Evolutionary conservation across 1,284 basidiomycete genomes (phyloP).

Genomic region (Vanrija pseudolonga): DNA sequence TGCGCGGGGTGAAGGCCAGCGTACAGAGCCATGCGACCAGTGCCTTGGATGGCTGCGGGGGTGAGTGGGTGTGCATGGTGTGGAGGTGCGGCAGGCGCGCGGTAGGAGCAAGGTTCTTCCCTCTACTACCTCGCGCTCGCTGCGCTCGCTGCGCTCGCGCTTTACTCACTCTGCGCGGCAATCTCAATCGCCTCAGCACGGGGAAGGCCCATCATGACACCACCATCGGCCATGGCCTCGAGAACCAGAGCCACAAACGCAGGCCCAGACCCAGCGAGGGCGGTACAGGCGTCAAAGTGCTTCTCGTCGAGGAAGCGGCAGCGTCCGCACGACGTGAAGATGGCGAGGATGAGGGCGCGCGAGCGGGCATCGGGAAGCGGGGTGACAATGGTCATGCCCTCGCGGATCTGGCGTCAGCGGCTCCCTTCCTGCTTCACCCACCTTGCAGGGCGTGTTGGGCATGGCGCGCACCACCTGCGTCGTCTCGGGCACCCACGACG

Average conservation of each 20-base stretch:
- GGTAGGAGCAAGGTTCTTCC: too few species aligned
- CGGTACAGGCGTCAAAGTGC: conserved; percentile 97
- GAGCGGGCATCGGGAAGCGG: conserved; percentile 51
- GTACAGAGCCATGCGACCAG: conserved; percentile 91
- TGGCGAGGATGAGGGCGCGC: conserved; percentile 75
- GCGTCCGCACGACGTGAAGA: conserved; percentile 91
- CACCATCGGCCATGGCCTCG: conserved; percentile 98
- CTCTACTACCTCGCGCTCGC: not conserved
- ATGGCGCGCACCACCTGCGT: conserved; percentile 91
- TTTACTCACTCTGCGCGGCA: conserved; percentile 81
- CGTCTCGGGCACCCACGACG: conserved; percentile 66
- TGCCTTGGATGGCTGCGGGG: conserved; percentile 81
- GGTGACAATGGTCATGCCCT: conserved; percentile 93
- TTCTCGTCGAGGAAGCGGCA: conserved; percentile 94
- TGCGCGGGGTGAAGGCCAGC: conserved; percentile 87
- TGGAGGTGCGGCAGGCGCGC: not conserved
- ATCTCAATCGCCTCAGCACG: conserved; percentile 89
- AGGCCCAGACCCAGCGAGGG: conserved; percentile 91
- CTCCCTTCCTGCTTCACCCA: conserved; percentile 44
- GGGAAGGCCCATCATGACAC: conserved; percentile 99
- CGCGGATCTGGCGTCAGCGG: conserved; percentile 67
- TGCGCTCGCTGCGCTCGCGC: not conserved
- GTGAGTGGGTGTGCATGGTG: not conserved
- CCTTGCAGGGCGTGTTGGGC: conserved; percentile 98
- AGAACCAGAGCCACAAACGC: conserved; percentile 96